Evolutionary conservation across 1,284 basidiomycete species (phyloP).

Genomic region (Ustilago nuda): DNA sequence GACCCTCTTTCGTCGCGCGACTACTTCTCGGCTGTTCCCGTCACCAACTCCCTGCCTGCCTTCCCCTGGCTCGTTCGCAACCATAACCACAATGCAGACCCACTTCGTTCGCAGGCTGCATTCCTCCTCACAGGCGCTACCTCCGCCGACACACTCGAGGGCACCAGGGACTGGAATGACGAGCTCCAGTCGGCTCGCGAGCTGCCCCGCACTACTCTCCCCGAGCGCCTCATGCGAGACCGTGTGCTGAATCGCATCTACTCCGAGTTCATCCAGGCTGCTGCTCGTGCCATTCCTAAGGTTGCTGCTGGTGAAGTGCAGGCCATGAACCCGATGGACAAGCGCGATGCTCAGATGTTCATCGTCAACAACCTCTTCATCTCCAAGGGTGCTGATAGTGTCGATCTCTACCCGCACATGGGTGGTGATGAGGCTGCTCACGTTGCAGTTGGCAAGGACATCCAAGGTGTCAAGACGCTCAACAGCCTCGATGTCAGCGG

Average conservation of each 20-base stretch:
- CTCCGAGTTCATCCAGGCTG: constrained; percentile 73
- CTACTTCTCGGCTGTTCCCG: constrained; percentile 70
- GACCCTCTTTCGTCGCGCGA: constrained; percentile 67
- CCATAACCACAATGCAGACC: constrained; percentile 70
- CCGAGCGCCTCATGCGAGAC: constrained; percentile 73
- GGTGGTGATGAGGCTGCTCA: constrained; percentile 75
- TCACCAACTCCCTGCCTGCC: constrained; percentile 73
- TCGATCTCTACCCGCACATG: constrained; percentile 73
- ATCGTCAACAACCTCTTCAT: constrained; percentile 75
- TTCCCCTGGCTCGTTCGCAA: constrained; percentile 72
- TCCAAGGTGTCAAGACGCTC: constrained; percentile 73
- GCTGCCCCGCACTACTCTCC: constrained; percentile 71
- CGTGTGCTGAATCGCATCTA: constrained; percentile 73
- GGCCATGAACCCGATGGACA: constrained; percentile 75
- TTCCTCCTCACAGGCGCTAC: constrained; percentile 74
- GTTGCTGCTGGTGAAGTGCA: constrained; percentile 73
- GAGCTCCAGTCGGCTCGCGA: constrained; percentile 74
- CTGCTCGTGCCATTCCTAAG: constrained; percentile 72
- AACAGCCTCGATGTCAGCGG: constrained; percentile 73
- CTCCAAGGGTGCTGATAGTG: constrained; percentile 74
- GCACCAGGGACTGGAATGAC: constrained; percentile 75
- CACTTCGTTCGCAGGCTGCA: constrained; percentile 73
- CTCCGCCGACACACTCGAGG: constrained; percentile 72
- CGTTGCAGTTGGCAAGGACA: constrained; percentile 74
- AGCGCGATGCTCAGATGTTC: constrained; percentile 73